Evolutionary conservation across 148 eudicot species (phyloP).

Genomic region (Gaultheria prostrata): DNA sequence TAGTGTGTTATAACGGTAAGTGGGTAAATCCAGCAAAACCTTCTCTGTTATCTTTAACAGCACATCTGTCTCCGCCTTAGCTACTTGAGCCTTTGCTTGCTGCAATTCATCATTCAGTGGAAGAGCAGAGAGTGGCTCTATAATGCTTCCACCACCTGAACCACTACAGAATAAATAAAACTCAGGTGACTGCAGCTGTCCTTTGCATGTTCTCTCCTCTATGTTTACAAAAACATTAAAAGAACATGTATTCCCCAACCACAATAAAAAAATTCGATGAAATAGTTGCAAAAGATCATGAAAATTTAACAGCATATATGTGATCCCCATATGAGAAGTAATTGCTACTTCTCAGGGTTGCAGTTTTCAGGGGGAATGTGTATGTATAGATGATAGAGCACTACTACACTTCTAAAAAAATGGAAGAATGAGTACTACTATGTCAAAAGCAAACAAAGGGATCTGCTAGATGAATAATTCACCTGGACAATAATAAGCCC

Average conservation of each 20-base stretch:
- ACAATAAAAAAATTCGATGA: neutral
- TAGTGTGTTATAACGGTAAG: neutral
- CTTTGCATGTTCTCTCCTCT: neutral
- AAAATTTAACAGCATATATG: neutral
- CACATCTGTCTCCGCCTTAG: slow-evolving; percentile 84
- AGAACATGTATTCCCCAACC: neutral
- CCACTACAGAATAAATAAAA: slow-evolving; percentile 50
- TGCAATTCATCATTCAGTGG: slow-evolving; percentile 88
- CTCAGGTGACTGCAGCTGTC: slow-evolving; percentile 17
- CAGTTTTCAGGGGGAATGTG: neutral
- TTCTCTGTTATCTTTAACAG: slow-evolving; percentile 75
- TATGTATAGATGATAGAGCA: neutral
- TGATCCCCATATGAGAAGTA: neutral
- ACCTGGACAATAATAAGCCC: slow-evolving; percentile 90
- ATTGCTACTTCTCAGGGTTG: neutral
- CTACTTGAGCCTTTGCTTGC: slow-evolving; percentile 68
- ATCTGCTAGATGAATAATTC: slow-evolving; percentile 20
- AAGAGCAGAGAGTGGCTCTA: slow-evolving; percentile 92
- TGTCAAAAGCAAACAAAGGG: neutral
- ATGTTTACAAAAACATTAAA: slow-evolving; percentile 10
- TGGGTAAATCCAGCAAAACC: slow-evolving; percentile 41
- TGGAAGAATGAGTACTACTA: neutral
- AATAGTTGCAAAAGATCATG: neutral
- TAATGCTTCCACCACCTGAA: slow-evolving; percentile 66
- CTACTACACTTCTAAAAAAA: neutral